Base-by-base conservation (phyloP, 768 basidiomycete species). In the Rhodosporidiobolus odoratus region DNA sequence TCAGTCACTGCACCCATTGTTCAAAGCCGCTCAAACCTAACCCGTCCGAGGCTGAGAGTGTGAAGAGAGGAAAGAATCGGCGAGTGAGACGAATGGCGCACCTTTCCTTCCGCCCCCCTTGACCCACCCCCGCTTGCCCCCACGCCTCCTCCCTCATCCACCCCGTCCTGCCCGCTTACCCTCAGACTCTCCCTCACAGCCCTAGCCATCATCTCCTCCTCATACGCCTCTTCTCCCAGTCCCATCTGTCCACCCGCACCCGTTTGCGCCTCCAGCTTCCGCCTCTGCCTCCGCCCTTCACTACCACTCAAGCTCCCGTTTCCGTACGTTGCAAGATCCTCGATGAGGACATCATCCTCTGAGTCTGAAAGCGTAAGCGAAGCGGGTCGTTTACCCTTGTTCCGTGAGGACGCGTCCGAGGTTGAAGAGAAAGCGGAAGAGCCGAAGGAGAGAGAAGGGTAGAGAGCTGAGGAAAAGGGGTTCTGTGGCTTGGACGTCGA, bases 191-290 rank as follows among this genome's bases (percentile, higher is more conserved):
- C 69, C 59, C 43, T 48, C 17, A 74, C 71, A 32, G 73, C 73
- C 25, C 34, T 9, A 12, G 73, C 73, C 66, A 74, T 70, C 73
- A 58, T 43, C 25, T 74, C 73, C 38, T 74, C 73, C 60, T 71
- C 73, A 48, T 37, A 58, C 66, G 47, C 3, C 30, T 32, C 45
- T 21, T 34, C 16, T 32, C 34, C 17, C 10, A 21, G 25, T 52
- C 9, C 40, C 50, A 12, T 30, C 58, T n/a, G n/a, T 30, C 35
- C 43, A 10, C 64, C 27, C n/a, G n/a, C n/a, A 47, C 59, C 21
- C 16, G 32, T 9, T 7, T 7, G 17, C 10, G 25, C 35, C 0
- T 63, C 50, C 4, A 66, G 34, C 47, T 34, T 58, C 59, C 69
- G 34, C 65, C 74, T 43, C 32, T 61, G 32, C 43, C 61, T 53